Percentiles rank a stretch among this genome's conserved stretches.
Evolutionary conservation across 441 rosid species (phyloP).

Genomic region (Gossypium schwendimanii): DNA sequence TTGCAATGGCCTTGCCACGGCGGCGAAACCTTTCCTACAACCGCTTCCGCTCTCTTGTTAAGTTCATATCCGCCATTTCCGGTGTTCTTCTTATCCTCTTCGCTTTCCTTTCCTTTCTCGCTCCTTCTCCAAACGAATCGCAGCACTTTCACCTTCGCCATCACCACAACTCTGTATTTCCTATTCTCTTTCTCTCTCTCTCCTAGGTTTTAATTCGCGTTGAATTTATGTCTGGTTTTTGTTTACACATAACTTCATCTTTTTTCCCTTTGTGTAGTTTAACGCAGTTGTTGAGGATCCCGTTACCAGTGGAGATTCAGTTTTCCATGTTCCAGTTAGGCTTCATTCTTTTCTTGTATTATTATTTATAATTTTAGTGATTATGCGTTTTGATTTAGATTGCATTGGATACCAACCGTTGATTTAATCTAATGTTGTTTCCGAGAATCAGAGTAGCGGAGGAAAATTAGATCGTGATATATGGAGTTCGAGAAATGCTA

Average conservation of each 20-base stretch:
- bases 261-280: slow-evolving; percentile 14
- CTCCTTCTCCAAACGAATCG: slow-evolving; percentile 53
- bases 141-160: slow-evolving; percentile 20
- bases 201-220: neutral
- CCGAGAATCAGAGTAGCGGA: slow-evolving; percentile 40
- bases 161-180: slow-evolving; percentile 26
- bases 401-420: slow-evolving; percentile 2
- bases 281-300: slow-evolving; percentile 20
- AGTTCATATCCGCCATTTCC: slow-evolving; percentile 40
- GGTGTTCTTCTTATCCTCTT: slow-evolving; percentile 50
- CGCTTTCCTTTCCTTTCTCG: slow-evolving; percentile 48
- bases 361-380: neutral
- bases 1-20: slow-evolving; percentile 47
- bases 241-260: neutral
- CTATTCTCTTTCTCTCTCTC: neutral
- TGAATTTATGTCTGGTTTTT: neutral
- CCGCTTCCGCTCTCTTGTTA: slow-evolving; percentile 40
- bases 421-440: slow-evolving; percentile 11
- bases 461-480: slow-evolving; percentile 63
- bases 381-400: neutral
- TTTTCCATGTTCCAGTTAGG: slow-evolving; percentile 62
- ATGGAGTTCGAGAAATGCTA: slow-evolving; percentile 67
- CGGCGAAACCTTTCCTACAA: slow-evolving; percentile 42
- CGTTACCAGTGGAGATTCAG: slow-evolving; percentile 17
- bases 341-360: slow-evolving; percentile 4